Base-by-base conservation (phyloP, 2,329 filamentous ascomycete species). In the Cladosporium colombiae region DNA sequence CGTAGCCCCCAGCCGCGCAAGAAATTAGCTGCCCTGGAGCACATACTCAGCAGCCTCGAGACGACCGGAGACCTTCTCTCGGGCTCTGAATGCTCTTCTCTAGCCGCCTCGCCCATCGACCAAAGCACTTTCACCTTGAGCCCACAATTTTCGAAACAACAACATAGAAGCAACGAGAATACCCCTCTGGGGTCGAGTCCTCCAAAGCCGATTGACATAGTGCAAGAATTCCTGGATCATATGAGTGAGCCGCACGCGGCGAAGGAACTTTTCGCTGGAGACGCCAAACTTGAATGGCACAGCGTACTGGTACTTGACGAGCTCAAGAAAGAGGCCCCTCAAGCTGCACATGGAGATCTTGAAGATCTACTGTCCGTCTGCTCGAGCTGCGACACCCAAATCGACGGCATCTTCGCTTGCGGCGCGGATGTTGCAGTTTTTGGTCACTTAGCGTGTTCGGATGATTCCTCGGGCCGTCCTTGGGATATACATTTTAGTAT, bases 1-100 rank as follows among this genome's bases (percentile, higher is more conserved):
- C 18, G 7, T 7, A n/a, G 21, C 6, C 18, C 40, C 1, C 18
- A 18, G 3, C 40, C 18, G 18, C 40, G 40, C 40, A n/a, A 18
- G 18, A 44, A 44, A 21, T 44, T 18, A 8, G 18, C 40, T 13
- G 57, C 57, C 11, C 37, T 60, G n/a, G 25, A 60, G 11, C 13
- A 3, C 37, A 46, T 60, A 16, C 57, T 60, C 14, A 60, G 27
- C 8, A 40, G n/a, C 25, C 37, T 46, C 16, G 33, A 49, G 6
- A 25, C 35, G 2, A 16, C 21, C 21, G 57, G 29, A 46, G 37
- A 60, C 21, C 21, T 35, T 14, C 44, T 46, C 11, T 60, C 57
- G 18, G 57, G 57, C 14, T 60, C 57, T n/a, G 57, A 60, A 23
- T 60, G 35, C n/a, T 60, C 57, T 18, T 60, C 57, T 18, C 25